Base-by-base conservation (phyloP, 2,329 filamentous ascomycete species). In the Rhynchosporium graminicola region DNA sequence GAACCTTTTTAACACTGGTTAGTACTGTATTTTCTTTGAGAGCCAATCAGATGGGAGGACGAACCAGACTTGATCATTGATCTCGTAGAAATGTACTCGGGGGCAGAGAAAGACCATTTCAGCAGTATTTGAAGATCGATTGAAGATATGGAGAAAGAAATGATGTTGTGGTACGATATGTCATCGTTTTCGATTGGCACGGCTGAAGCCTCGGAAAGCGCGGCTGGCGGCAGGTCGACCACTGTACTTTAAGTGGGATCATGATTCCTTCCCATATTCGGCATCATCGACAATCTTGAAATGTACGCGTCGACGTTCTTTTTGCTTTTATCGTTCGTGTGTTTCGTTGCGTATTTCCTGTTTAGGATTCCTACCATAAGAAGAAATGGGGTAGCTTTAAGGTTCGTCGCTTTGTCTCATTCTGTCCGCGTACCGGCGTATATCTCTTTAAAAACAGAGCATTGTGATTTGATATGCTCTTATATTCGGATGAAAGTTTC, bases 51-150 rank as follows among this genome's bases (percentile, higher is more conserved):
- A 59, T 54, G 51, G 57, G 58, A 6, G 20, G 52, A 66, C 76
- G 62, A 77, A 88, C 87, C 87, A 89, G 60, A 81, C 68, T 74
- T 87, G 85, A 71, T 90, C 87, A 67, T 86, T 82, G 65, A 89
- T 86, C 78, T 90, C 87, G 66, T 86, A 86, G 68, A 88, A 80
- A 72, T 89, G 85, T 74, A 87, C 77, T 8, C 85, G 82, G 7
- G 83, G 84, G 60, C 85, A 73, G 45, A 81, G 76, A 55, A 83
- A 79, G 47, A 80, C 76, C 78, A 82, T 83, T 47, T 28, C 55
- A 26, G 50, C 20, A 29, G 36, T 36, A 28, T 6, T 20, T 29
- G 47, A n/a, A 46, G 47, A 6, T 38, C 48, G 57, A 57, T 52
- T 51, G 57, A n/a, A 57, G 55, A 42, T n/a, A 50, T 36, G 7